phyloP scores from a whole-genome alignment of 192 early-diverging fungal genomes.

The Umbelopsis ramanniana region DNA sequence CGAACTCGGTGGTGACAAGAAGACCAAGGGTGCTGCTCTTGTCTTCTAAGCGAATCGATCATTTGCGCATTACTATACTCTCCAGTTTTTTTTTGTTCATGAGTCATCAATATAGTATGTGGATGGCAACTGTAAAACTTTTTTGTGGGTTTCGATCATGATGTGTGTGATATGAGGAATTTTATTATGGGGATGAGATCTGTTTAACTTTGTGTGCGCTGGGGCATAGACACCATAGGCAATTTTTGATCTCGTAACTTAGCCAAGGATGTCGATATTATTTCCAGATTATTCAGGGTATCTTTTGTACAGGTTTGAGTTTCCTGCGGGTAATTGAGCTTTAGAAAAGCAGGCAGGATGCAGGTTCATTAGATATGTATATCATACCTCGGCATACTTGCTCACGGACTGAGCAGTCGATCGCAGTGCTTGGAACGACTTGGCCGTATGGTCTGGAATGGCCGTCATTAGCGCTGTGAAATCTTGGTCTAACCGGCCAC shows the following conservation, averaged over 20 bases:
- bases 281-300: constrained; percentile 1
- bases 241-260: not conserved
- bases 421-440: not conserved
- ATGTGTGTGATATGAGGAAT: too few relatives aligned
- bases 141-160: too few relatives aligned
- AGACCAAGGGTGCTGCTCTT: constrained; percentile 85
- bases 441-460: not conserved
- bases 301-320: constrained; percentile 1
- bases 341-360: not conserved
- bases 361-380: not conserved
- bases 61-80: constrained; percentile 20
- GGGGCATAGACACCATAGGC: not conserved
- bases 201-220: not conserved
- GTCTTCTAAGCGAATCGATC: constrained; percentile 68
- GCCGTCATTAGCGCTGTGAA: not conserved
- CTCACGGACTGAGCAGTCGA: not conserved
- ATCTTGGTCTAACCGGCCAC: not conserved
- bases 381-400: not conserved
- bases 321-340: not conserved
- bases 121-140: constrained; percentile 11
- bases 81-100: constrained; percentile 4
- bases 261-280: not conserved
- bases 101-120: constrained; percentile 21
- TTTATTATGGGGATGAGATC: not conserved
- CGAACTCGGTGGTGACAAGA: constrained; percentile 99